Evolutionary conservation across 1,284 basidiomycete genomes (phyloP), one percentile per base, ranked within the genome.

Genomic region (Gymnopus androsaceus): DNA sequence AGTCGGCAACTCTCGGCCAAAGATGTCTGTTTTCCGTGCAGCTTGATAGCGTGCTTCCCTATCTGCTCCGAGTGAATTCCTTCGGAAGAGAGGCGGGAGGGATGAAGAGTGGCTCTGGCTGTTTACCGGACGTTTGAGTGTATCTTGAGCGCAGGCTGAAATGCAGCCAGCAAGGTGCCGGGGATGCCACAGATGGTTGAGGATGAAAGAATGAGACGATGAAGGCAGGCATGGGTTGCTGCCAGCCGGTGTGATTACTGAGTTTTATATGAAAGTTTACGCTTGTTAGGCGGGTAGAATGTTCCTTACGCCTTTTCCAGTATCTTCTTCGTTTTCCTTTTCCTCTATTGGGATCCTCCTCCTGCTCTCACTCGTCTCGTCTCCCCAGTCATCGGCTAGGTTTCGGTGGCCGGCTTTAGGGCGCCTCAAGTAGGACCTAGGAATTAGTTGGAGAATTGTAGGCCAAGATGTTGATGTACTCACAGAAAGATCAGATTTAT

Each of bases 291-390:
- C 40, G 31, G 48, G 28, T 31, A 15, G 57, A 37, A 44, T 31
- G 36, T 21, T 46, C 68, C 75, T 58, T 59, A 78, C 77, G 77
- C 77, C 51, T 73, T 69, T 52, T 76, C 72, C 77, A 76, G 78
- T 48, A 79, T 71, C 53, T 69, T 71, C 58, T n/a, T n/a, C n/a
- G n/a, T 71, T 73, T 47, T 78, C 78, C 51, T 55, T 63, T 34
- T 70, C 67, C n/a, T 62, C 67, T 25, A 30, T 54, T 3, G 64
- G 56, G 7, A 51, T 51, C n/a, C 2, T 65, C 65, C 8, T 64
- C 66, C 14, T 30, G 25, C 4, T 70, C 67, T 33, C 72, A 70
- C 0, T 71, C 72, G 1, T 72, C 8, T 75, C 71, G 19, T 76
- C 74, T 37, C 77, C 75, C 51, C 53, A 58, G n/a, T 56, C 54